phyloP scores from a whole-genome alignment of 75 land plant species.

The Cunninghamia lanceolata region DNA sequence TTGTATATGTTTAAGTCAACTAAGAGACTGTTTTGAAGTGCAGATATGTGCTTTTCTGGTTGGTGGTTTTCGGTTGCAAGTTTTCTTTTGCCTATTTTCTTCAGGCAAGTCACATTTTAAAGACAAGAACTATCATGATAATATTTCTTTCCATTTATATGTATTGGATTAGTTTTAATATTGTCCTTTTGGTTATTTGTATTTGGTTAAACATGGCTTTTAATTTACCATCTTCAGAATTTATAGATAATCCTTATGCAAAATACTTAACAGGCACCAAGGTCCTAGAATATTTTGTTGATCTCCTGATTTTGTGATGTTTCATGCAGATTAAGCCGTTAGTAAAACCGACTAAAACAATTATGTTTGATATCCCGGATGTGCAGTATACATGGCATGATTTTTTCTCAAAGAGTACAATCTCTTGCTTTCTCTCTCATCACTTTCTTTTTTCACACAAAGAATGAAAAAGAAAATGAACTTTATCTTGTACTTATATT shows the following conservation, averaged over 20 bases:
- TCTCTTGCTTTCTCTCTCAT: not conserved
- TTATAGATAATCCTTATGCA: not conserved
- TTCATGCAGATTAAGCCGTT: slow-evolving; percentile 75
- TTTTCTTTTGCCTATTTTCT: slow-evolving; percentile 89
- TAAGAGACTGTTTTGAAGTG: slow-evolving; percentile 9
- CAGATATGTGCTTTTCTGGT: slow-evolving; percentile 91
- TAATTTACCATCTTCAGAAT: not conserved
- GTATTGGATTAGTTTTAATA: not conserved
- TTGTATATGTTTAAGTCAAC: not conserved
- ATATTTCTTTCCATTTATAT: not conserved
- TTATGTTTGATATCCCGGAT: slow-evolving; percentile 20
- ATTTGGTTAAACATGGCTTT: not conserved
- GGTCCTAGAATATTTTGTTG: not conserved
- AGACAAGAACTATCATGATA: not conserved
- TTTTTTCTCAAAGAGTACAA: slow-evolving; percentile 70
- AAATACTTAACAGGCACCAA: not conserved
- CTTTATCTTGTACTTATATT: not conserved
- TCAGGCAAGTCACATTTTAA: slow-evolving; percentile 42
- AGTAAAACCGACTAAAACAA: slow-evolving; percentile 64
- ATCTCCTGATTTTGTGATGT: not conserved
- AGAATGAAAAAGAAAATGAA: not conserved
- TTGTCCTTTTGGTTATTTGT: not conserved
- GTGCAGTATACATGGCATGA: slow-evolving; percentile 87
- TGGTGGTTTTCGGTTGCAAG: slow-evolving; percentile 63
- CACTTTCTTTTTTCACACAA: not conserved